These are phyloP conservation scores for Aspergillus campestris DNA, from an alignment of 495 filamentous ascomycete species.

Conservation along the genomic window DNA sequence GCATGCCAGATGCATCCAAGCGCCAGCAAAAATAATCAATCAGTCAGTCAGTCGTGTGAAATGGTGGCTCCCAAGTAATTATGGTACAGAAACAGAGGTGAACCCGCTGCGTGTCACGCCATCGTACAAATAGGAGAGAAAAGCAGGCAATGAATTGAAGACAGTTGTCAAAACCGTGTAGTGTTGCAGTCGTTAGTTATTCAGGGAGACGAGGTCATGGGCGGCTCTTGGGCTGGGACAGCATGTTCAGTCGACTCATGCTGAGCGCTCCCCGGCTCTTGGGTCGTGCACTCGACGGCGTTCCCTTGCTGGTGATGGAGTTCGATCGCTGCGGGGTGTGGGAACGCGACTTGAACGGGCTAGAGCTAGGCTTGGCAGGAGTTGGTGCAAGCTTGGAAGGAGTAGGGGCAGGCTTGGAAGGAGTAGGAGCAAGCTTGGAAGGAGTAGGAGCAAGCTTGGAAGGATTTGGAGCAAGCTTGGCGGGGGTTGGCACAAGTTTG, in stretches of 20 bases:
- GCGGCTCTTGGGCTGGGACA: constrained; percentile 41
- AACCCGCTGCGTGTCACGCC: too few species aligned
- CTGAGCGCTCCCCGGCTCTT: constrained; percentile 33
- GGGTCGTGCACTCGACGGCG: constrained; percentile 25
- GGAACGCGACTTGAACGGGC: constrained; percentile 29
- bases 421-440: too few species aligned
- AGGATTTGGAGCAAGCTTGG: constrained; percentile 13
- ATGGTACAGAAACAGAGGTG: not conserved
- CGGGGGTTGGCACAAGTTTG: constrained; percentile 28
- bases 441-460: too few species aligned
- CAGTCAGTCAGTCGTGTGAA: too few species aligned
- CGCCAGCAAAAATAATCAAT: not conserved
- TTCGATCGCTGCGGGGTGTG: constrained; percentile 27
- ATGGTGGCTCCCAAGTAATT: not conserved
- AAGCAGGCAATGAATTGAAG: not conserved
- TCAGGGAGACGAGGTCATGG: constrained; percentile 6
- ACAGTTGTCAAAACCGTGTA: too few species aligned
- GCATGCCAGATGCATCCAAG: constrained; percentile 3
- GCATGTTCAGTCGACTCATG: constrained; percentile 42
- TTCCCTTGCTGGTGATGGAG: constrained; percentile 22
- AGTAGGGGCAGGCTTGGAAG: too few species aligned
- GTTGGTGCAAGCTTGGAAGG: too few species aligned
- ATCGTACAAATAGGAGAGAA: constrained; percentile 6
- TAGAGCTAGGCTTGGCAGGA: constrained; percentile 15
- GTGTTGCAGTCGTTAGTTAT: not conserved